Evolutionary conservation across 345 rosid species (phyloP), one percentile per base, ranked within the genome.

Genomic region (Eucalyptus brandiana): DNA sequence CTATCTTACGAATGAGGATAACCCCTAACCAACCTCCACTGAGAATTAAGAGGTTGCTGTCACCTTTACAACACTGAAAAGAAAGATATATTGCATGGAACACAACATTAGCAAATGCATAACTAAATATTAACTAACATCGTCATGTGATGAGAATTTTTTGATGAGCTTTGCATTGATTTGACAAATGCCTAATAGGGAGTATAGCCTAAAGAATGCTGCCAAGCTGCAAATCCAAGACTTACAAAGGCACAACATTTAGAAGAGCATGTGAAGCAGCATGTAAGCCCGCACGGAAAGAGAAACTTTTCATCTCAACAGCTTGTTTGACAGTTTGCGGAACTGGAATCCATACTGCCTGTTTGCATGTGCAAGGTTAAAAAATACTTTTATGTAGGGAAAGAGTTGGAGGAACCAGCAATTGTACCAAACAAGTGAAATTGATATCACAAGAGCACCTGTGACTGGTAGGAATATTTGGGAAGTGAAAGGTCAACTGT

Each of bases 331-430:
- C 88, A 42, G 95, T 88, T 88, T 91, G 93, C 24, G 99, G 95
- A 91, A 97, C 97, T 93, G 91, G 93, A 92, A 97, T 94, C 99
- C 99, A 97, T 54, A 96, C 98, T 58, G 98, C 99, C 99, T 97
- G 95, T 87, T 87, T 86, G 42, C 44, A 88, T 44, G 76, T 18
- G 89, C 53, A 45, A 89, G 85, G n/a, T 47, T 44, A 88, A 65
- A 50, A 80, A 2, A 34, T 53, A 54, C 18, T 42, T 60, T 80
- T 86, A 23, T 24, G 81, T 42, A 19, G 47, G 32, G 87, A 40
- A 21, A 76, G 47, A 76, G 47, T 40, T 10, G 19, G 51, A 67
- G 56, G 19, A 34, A 69, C 24, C 76, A 81, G 48, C 32, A 50
- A 86, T 24, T 72, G 32, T 48, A 21, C 32, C 53, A 89, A 8